Conservation (phyloP, 2,329 filamentous ascomycete genomes). For the Penicillium sumatraense region DNA sequence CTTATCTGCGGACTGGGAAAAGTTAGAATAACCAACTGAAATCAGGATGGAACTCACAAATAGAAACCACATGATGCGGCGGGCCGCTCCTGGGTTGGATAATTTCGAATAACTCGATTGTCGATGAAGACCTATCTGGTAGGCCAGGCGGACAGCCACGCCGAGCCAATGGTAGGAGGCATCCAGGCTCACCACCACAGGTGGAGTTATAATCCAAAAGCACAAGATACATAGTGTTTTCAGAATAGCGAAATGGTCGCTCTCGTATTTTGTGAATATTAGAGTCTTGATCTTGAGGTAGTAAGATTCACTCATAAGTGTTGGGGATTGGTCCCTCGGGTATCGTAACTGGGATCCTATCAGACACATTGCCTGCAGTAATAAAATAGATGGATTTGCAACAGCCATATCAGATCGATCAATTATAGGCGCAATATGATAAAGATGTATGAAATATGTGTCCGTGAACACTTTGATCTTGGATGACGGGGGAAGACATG, state of each 20-base stretch:
- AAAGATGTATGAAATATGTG: background rate
- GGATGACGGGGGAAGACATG: background rate
- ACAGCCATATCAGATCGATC: background rate
- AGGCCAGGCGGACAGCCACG: background rate
- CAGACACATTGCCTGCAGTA: background rate
- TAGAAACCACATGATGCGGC: background rate
- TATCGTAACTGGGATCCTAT: background rate
- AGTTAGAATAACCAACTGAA: background rate
- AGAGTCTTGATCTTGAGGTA: background rate
- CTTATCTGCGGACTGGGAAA: background rate
- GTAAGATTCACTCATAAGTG: background rate
- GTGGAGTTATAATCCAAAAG: background rate
- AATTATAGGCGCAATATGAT: background rate
- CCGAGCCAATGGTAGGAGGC: background rate
- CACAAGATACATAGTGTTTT: background rate
- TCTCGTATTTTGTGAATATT: background rate
- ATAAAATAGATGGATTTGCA: background rate
- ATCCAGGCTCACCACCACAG: background rate
- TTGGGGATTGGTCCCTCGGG: background rate
- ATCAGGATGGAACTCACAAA: background rate
- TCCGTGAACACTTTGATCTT: background rate
- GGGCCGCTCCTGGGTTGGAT: background rate
- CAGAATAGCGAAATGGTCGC: background rate
- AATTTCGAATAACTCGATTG: background rate
- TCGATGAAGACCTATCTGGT: background rate